Percentiles rank a stretch among this genome's conserved stretches.
phyloP scores from a whole-genome alignment of 192 early-diverging fungal species.

The Linnemannia schmuckeri region DNA sequence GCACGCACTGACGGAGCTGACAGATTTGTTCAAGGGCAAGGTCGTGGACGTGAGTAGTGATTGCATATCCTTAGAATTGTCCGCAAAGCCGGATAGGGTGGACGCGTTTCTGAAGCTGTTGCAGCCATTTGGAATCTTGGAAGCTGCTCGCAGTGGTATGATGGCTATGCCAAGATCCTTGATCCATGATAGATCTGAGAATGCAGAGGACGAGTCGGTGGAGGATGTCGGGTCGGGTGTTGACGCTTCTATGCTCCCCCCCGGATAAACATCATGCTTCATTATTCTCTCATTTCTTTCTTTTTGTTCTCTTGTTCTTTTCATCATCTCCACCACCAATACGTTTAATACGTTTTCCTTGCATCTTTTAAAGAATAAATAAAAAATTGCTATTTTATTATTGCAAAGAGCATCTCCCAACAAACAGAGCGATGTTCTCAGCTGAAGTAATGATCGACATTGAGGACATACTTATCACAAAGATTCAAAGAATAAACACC shows the following conservation, averaged over 20 bases:
- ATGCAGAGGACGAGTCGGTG: constrained; percentile 65
- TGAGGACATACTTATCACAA: neutral
- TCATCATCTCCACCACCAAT: neutral
- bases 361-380: neutral
- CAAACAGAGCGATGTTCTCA: neutral
- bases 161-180: constrained; percentile 97
- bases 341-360: neutral
- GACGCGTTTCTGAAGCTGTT: constrained; percentile 93
- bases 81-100: constrained; percentile 87
- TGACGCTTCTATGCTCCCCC: constrained; percentile 93
- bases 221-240: constrained; percentile 73
- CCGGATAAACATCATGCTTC: constrained; percentile 70
- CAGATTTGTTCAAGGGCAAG: constrained; percentile 84
- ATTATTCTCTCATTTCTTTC: neutral
- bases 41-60: constrained; percentile 90
- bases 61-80: constrained; percentile 84
- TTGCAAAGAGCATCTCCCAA: no score
- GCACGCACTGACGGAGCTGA: constrained; percentile 81
- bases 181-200: constrained; percentile 78
- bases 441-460: neutral
- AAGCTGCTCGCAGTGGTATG: constrained; percentile 90
- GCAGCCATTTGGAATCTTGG: constrained; percentile 94
- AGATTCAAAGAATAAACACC: neutral
- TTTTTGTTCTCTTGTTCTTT: neutral
- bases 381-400: neutral